Evolutionary conservation across 2,329 filamentous ascomycete species (phyloP).

Genomic region (Allantophomopsis cytisporea): DNA sequence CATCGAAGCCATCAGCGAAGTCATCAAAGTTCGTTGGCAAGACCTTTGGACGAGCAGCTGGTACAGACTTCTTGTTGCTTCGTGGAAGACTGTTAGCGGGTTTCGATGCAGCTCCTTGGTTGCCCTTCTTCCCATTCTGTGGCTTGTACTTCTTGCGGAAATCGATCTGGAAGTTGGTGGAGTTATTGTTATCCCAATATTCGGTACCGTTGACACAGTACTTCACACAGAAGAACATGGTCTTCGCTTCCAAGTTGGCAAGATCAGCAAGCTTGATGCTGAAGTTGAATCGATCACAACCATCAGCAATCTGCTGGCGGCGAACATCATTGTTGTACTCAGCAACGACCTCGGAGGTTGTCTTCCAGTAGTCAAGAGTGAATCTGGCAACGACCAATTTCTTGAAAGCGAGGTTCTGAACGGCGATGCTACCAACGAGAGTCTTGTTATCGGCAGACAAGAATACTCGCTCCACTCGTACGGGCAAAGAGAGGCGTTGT

Average conservation of each 20-base stretch:
- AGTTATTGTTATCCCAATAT: constrained; percentile 88
- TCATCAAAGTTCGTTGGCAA: constrained; percentile 50
- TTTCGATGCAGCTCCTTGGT: constrained; percentile 34
- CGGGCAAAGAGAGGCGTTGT: constrained; percentile 48
- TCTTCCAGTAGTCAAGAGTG: constrained; percentile 97
- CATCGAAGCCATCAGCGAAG: constrained; percentile 45
- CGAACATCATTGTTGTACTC: constrained; percentile 74
- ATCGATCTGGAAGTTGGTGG: constrained; percentile 84
- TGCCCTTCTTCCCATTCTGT: constrained; percentile 40
- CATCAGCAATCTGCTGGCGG: constrained; percentile 47
- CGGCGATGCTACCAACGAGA: constrained; percentile 69
- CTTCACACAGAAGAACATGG: constrained; percentile 79
- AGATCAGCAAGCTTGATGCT: constrained; percentile 86
- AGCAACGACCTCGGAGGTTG: constrained; percentile 84
- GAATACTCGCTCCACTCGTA: constrained; percentile 77
- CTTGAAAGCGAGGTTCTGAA: constrained; percentile 79
- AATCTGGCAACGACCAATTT: constrained; percentile 88
- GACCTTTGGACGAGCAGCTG: constrained; percentile 29
- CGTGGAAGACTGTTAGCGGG: constrained; percentile 45
- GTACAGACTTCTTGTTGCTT: constrained; percentile 42
- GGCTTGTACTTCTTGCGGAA: constrained; percentile 69
- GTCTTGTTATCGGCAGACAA: constrained; percentile 79
- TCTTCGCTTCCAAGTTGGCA: constrained; percentile 84
- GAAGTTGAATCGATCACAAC: constrained; percentile 84
- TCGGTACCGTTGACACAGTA: constrained; percentile 77